Base-by-base conservation (phyloP, 2,329 filamentous ascomycete species). In the Neofusicoccum parvum region DNA sequence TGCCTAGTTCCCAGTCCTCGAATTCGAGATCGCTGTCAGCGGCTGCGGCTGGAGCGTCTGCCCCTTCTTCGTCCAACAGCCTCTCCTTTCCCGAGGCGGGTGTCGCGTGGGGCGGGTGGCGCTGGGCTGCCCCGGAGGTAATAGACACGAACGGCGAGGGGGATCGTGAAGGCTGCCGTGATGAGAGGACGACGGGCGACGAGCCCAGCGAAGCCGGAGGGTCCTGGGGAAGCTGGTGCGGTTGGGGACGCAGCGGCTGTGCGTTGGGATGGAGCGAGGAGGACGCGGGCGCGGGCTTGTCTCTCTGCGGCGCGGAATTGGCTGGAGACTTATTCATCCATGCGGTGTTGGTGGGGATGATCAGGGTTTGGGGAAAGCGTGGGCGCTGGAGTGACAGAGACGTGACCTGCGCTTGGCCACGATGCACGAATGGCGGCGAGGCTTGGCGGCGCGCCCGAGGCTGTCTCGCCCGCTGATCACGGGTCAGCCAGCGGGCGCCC, bases 1-100 rank as follows among this genome's bases (percentile, higher is more conserved):
- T 56, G 34, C 15, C 45, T 39, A 50, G 32, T 34, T 80, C 79
- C 80, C 79, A 81, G 66, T 78, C 75, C 69, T 80, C 79, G 67
- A 80, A 81, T 34, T 77, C 78, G 72, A 76, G 71, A 70, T 79
- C 74, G 17, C 70, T 74, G 59, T 72, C 69, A 49, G 70, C 59
- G 53, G 60, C 67, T 62, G 49, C 59, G 20, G 59, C 34, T 11
- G 59, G 45, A 49, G 46, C 46, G 45, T 27, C 34, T 17, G 34
- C 49, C 60, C 49, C 37, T 51, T 63, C 60, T 43, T 63, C 60
- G 34, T 63, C 37, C 60, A 36, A 11, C 54, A 11, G 37, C 63
- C 73, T 70, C 49, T 45, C 45, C 34, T 67, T 66, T 45, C 67
- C 69, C 9, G 65, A 63, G 59, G 2, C 62, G 60, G 48, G 36